Evolutionary conservation across 345 rosid genomes (phyloP).

Genomic region (Eucalyptus regnans): DNA sequence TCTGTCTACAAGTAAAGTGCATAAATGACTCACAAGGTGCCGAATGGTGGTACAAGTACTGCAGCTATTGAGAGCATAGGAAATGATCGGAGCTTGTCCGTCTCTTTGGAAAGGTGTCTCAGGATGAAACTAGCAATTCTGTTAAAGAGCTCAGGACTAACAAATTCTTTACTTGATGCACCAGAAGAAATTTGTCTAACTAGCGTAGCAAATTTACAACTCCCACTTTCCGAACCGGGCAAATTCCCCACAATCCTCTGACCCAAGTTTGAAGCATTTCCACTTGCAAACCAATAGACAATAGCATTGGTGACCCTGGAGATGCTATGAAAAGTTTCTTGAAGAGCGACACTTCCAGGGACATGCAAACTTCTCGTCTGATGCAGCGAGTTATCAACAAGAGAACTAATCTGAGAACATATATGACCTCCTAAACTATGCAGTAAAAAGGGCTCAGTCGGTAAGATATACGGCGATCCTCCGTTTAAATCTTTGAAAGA

Average conservation of each 20-base stretch:
- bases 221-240: constrained; percentile 10
- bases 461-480: constrained; percentile 25
- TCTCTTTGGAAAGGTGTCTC: constrained; percentile 44
- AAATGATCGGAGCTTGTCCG: constrained; percentile 38
- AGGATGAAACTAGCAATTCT: constrained; percentile 30
- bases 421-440: constrained; percentile 26
- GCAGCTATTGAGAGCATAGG: constrained; percentile 61
- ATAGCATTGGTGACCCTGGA: constrained; percentile 54
- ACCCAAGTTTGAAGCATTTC: constrained; percentile 30
- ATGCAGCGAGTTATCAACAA: constrained; percentile 10
- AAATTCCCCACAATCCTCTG: constrained; percentile 22
- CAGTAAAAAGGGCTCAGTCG: constrained; percentile 27
- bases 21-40: constrained; percentile 41
- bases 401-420: constrained; percentile 16
- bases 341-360: constrained; percentile 34
- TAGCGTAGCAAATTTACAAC: constrained; percentile 11
- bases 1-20: not conserved
- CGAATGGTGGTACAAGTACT: constrained; percentile 47
- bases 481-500: constrained; percentile 39
- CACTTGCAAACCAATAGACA: constrained; percentile 38
- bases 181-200: constrained; percentile 18
- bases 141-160: constrained; percentile 16
- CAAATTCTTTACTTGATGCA: constrained; percentile 9
- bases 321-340: constrained; percentile 48
- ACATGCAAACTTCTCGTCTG: constrained; percentile 19